These are phyloP conservation scores for Collybia nuda DNA, from an alignment of 768 basidiomycete species.

Conservation along the genomic window DNA sequence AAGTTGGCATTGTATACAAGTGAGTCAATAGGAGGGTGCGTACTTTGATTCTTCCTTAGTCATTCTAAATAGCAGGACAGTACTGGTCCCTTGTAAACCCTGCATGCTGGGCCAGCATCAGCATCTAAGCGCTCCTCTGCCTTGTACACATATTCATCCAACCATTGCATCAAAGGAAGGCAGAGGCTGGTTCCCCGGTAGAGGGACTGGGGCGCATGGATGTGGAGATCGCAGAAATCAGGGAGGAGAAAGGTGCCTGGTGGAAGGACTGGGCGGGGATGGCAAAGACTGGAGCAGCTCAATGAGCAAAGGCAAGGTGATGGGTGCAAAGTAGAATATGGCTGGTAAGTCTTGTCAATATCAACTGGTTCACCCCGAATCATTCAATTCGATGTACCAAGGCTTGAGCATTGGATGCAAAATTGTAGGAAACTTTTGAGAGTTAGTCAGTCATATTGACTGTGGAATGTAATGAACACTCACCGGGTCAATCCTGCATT, in stretches of 20 bases:
- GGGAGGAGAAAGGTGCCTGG: constrained; percentile 70
- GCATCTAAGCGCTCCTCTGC: constrained; percentile 76
- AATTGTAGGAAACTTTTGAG: too few species aligned
- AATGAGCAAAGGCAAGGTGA: constrained; percentile 31
- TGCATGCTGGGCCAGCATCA: constrained; percentile 55
- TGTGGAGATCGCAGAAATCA: constrained; percentile 79
- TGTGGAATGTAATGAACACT: too few species aligned
- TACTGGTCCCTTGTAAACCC: constrained; percentile 80
- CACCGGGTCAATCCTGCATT: too few species aligned
- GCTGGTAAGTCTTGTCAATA: too few species aligned
- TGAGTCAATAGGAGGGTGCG: not conserved
- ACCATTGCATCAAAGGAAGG: constrained; percentile 82
- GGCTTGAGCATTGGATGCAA: too few species aligned
- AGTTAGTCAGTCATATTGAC: too few species aligned
- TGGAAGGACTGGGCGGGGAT: constrained; percentile 32
- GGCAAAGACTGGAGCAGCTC: constrained; percentile 23
- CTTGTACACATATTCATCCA: constrained; percentile 78
- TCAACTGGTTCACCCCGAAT: too few species aligned
- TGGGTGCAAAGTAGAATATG: constrained; percentile 30
- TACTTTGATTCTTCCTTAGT: constrained; percentile 84
- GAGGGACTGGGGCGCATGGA: constrained; percentile 88
- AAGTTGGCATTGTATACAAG: not conserved
- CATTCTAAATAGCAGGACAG: constrained; percentile 80
- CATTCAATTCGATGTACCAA: too few species aligned
- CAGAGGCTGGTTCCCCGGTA: constrained; percentile 88